Percentiles rank a stretch among this genome's conserved stretches.
These are phyloP conservation scores for Euphorbia corollata DNA, from an alignment of 441 rosid species.

Conservation along the genomic window DNA sequence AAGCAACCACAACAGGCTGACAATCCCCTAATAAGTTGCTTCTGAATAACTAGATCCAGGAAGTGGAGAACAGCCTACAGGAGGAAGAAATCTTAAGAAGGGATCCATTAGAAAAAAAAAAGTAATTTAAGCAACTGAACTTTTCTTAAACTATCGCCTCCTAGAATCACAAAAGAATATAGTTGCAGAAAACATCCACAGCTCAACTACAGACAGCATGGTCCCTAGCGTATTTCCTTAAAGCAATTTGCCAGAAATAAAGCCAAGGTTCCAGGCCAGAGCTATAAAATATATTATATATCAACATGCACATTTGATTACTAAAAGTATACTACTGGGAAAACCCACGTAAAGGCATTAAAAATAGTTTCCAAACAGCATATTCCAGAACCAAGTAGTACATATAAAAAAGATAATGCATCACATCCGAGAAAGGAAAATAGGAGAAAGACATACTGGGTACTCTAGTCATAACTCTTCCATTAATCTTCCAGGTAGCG, in stretches of 20 bases:
- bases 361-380: not conserved
- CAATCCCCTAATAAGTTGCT: too few species aligned
- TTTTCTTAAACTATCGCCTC: not conserved
- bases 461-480: conserved; percentile 32
- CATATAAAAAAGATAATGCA: not conserved
- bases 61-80: not conserved
- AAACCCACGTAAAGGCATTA: not conserved
- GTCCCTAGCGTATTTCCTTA: not conserved
- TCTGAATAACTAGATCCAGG: conserved; percentile 2
- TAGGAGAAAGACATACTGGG: conserved; percentile 36
- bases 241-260: not conserved
- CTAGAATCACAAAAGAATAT: not conserved
- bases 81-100: not conserved
- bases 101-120: not conserved
- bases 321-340: not conserved
- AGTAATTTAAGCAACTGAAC: not conserved
- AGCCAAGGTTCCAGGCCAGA: not conserved
- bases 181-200: not conserved
- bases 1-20: not conserved
- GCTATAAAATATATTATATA: not conserved
- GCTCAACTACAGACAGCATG: not conserved
- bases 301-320: not conserved
- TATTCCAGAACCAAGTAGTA: not conserved
- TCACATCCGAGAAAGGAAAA: not conserved
- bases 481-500: conserved; percentile 39